Evolutionary conservation across 768 basidiomycete species (phyloP).

Genomic region (Podaxis sp.): DNA sequence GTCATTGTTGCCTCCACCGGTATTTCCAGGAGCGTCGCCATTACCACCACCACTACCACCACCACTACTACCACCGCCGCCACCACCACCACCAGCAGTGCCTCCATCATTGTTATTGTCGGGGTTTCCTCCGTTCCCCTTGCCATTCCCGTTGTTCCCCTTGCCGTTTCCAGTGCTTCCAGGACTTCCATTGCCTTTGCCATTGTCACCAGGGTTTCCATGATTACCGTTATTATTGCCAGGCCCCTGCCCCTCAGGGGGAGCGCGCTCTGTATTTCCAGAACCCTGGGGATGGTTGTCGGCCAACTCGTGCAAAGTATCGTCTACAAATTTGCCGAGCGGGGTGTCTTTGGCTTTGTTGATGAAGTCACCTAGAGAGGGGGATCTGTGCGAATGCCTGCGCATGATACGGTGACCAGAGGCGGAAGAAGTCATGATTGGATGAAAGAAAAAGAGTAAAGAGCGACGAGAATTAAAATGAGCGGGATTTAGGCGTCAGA

Average conservation of each 20-base stretch:
- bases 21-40: conserved; percentile 11
- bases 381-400: conserved; percentile 8
- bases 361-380: background rate
- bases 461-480: conserved; percentile 2
- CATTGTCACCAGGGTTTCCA: background rate
- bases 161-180: no score
- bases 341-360: no score
- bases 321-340: no score
- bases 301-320: background rate
- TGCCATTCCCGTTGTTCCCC: no score
- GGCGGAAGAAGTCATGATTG: background rate
- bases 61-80: background rate
- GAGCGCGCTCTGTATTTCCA: background rate
- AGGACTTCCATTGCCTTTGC: background rate
- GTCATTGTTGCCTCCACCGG: background rate
- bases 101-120: no score
- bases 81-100: background rate
- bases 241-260: no score
- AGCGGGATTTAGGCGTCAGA: background rate
- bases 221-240: background rate
- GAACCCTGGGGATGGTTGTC: background rate
- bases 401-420: background rate
- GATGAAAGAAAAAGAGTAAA: background rate
- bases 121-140: no score
- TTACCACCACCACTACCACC: conserved; percentile 7